Conservation (phyloP, 176 grass and related monocot genomes). For the Chrysopogon serrulatus region DNA sequence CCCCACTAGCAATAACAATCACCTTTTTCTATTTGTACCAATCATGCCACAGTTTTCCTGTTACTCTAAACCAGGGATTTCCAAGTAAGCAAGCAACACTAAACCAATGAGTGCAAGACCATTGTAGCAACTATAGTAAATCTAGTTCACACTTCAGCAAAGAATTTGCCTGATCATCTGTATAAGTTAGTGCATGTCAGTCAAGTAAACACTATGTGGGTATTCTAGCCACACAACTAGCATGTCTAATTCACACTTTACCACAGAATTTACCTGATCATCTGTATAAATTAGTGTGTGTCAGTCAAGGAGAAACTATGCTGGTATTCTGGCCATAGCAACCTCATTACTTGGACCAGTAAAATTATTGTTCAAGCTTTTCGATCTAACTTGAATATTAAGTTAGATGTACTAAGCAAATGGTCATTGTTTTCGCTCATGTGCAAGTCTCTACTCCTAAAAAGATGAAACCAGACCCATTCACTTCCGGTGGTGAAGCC, state of each 20-base stretch:
- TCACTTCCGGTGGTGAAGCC: too few relatives aligned
- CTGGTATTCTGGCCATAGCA: background rate
- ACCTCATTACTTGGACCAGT: background rate
- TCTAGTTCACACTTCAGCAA: background rate
- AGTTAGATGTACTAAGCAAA: background rate
- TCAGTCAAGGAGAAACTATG: background rate
- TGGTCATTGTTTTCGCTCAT: background rate
- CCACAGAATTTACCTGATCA: background rate
- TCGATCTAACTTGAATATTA: background rate
- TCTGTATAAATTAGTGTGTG: background rate
- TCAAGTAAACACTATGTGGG: background rate
- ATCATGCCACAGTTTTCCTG: background rate
- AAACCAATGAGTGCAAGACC: background rate
- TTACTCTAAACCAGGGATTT: constrained; percentile 2
- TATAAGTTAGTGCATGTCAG: background rate
- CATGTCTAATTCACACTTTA: background rate
- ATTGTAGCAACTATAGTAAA: background rate
- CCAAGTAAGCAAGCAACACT: background rate
- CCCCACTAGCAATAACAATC: background rate
- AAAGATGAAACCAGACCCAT: too few relatives aligned
- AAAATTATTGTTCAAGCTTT: background rate
- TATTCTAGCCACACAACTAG: background rate
- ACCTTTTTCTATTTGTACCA: background rate
- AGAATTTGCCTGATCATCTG: background rate
- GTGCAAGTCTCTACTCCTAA: too few relatives aligned